Base-by-base conservation (phyloP, 2,329 filamentous ascomycete species). In the Chrysoporthe deuterocubensis region DNA sequence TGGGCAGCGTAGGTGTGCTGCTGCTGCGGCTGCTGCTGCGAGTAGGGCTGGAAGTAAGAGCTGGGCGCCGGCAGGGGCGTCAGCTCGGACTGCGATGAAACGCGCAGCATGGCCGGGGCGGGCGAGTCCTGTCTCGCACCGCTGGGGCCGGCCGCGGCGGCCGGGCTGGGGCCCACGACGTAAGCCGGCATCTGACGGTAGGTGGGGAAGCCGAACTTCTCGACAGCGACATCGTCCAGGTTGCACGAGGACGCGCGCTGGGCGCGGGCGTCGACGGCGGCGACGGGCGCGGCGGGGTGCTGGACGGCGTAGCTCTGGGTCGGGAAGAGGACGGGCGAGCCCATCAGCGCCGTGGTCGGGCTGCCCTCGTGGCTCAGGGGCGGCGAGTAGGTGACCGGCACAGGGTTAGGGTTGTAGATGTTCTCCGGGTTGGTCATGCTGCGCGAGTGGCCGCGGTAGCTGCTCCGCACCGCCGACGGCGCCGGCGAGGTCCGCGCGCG, bases 161-260 rank as follows among this genome's bases (percentile, higher is more conserved):
- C 74, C 37, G 75, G 52, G 32, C 62, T 66, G 40, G 63, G 42
- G 11, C 76, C 74, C 21, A 81, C 75, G 46, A 85, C 76, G 73
- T 84, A 86, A 48, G 84, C 79, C 56, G 92, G 90, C 78, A 93
- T 85, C 74, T 92, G 90, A 67, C 91, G 90, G 80, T 96, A 97
- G 59, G 92, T 92, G n/a, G 93, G 91, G 81, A 93, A 96, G 69
- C 90, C 91, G 79, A 90, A 95, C 72, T 89, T 89, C 73, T 86
- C 88, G 66, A 93, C 81, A 46, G 87, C 83, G 68, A 83, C 81
- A 71, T 87, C 87, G 72, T 94, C 91, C 58, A 94, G 83, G 74
- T 87, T 89, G 74, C 88, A 89, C 57, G 85, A 87, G 26, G 92
- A 93, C 11, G 86, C 85, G 58, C 90, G 88, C 71, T 92, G 83